Conservation (phyloP, 768 basidiomycete genomes). For the Exsudoporus frostii region DNA sequence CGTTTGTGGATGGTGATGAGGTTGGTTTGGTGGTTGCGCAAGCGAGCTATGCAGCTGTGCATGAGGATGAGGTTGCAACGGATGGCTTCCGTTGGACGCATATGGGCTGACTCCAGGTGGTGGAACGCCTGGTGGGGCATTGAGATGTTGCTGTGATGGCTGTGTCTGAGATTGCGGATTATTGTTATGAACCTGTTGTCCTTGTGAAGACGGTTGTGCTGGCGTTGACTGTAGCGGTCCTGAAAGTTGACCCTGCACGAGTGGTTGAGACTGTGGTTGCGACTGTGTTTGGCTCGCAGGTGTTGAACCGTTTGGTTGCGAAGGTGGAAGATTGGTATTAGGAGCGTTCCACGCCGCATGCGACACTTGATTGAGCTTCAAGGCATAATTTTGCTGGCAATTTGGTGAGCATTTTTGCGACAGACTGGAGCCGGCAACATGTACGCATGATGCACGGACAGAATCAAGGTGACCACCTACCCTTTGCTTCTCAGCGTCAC, state of each 20-base stretch:
- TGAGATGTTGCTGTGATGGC: slow-evolving; percentile 45
- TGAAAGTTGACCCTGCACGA: slow-evolving; percentile 23
- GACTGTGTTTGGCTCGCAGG: slow-evolving; percentile 21
- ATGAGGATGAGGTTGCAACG: slow-evolving; percentile 33
- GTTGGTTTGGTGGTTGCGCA: slow-evolving; percentile 30
- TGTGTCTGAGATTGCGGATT: slow-evolving; percentile 30
- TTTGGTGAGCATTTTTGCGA: slow-evolving; percentile 5
- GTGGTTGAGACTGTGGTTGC: slow-evolving; percentile 23
- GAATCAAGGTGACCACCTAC: slow-evolving; percentile 39
- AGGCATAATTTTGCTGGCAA: slow-evolving; percentile 53
- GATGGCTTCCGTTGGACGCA: slow-evolving; percentile 36
- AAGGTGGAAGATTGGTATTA: slow-evolving; percentile 42
- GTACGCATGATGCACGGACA: background rate
- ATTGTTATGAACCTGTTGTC: slow-evolving; percentile 34
- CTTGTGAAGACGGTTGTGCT: slow-evolving; percentile 28
- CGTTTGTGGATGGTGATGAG: slow-evolving; percentile 67
- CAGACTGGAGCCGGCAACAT: background rate
- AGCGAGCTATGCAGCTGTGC: slow-evolving; percentile 33
- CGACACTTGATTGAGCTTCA: slow-evolving; percentile 61
- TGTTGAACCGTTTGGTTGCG: slow-evolving; percentile 28
- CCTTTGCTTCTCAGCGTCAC: slow-evolving; percentile 66
- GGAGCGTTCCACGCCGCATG: slow-evolving; percentile 67
- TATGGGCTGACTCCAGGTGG: slow-evolving; percentile 36
- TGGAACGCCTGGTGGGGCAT: slow-evolving; percentile 50
- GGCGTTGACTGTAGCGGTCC: slow-evolving; percentile 18